Evolutionary conservation across 139 green algal genomes (phyloP), one percentile per base, ranked within the genome.

Genomic region (Chloropicon primus): DNA sequence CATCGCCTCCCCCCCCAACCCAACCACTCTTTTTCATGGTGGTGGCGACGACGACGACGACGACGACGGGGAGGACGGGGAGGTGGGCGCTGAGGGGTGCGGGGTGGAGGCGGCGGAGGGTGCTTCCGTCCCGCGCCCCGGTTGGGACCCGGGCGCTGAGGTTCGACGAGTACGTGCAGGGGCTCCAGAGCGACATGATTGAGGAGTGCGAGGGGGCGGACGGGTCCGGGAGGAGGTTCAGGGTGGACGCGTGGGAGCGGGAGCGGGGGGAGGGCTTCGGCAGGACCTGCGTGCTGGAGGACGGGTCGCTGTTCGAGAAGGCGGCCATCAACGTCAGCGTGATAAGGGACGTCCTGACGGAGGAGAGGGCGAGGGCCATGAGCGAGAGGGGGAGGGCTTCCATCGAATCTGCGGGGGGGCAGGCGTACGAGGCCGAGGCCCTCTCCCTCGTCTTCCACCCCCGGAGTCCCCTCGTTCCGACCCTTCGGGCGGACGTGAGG

Each of bases 231-330:
- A n/a, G 10, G 10, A 62, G 41, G 41, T 62, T 62, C 41, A 62
- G 41, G 41, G 41, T 62, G 41, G 41, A 62, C 41, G 41, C 5
- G 41, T 62, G 41, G 41, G 41, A 62, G 41, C 5, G 41, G 41
- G 41, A 62, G 41, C 41, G 41, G 10, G 41, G 41, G 41, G 41
- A 62, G 41, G 93, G 93, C 0, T 94, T 92, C 77, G 95, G 95
- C 75, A 90, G 96, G 76, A 99, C 95, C 0, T 87, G 87, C 24
- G 94, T 97, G 23, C 82, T 99, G n/a, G 89, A 98, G 81, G 90
- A 86, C 29, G 95, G 94, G 0, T 21, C 79, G 22, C 26, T 98
- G 24, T 81, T 98, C 24, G 94, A 99, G 80, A 99, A 99, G 84
- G 85, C 81, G n/a, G 28, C 74, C 21, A 77, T n/a, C 1, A 86